Evolutionary conservation across 768 basidiomycete genomes (phyloP).

Genomic region (Leccinum aurantiacum): DNA sequence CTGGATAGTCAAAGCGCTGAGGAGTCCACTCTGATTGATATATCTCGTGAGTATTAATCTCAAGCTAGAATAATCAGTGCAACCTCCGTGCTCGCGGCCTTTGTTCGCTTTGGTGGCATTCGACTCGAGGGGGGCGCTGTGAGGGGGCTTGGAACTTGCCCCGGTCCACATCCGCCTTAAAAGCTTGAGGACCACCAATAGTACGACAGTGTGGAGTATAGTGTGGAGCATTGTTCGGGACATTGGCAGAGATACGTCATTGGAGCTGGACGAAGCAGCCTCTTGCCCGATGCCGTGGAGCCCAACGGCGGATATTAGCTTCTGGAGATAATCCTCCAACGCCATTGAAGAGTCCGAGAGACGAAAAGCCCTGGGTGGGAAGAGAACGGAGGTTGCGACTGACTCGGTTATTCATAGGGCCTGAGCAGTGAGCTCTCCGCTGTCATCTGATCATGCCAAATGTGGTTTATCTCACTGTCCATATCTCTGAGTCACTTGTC

Average conservation of each 20-base stretch:
- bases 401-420: background rate
- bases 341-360: constrained; percentile 6
- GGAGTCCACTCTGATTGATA: constrained; percentile 50
- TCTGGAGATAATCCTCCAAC: constrained; percentile 7
- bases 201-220: constrained; percentile 15
- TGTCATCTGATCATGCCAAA: constrained; percentile 9
- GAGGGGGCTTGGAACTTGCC: background rate
- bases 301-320: constrained; percentile 11
- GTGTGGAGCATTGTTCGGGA: constrained; percentile 17
- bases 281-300: constrained; percentile 2
- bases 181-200: constrained; percentile 6
- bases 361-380: background rate
- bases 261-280: constrained; percentile 12
- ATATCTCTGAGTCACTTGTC: background rate
- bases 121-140: background rate
- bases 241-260: constrained; percentile 21
- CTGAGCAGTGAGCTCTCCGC: background rate
- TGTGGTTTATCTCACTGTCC: background rate
- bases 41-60: background rate
- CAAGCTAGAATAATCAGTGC: background rate
- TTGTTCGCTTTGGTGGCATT: constrained; percentile 20
- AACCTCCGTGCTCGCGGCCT: constrained; percentile 26
- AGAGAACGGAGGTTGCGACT: background rate
- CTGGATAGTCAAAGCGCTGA: constrained; percentile 50
- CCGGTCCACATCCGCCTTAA: constrained; percentile 17